Evolutionary conservation across 768 basidiomycete species (phyloP), one percentile per base, ranked within the genome.

Genomic region (Amanita muscaria): DNA sequence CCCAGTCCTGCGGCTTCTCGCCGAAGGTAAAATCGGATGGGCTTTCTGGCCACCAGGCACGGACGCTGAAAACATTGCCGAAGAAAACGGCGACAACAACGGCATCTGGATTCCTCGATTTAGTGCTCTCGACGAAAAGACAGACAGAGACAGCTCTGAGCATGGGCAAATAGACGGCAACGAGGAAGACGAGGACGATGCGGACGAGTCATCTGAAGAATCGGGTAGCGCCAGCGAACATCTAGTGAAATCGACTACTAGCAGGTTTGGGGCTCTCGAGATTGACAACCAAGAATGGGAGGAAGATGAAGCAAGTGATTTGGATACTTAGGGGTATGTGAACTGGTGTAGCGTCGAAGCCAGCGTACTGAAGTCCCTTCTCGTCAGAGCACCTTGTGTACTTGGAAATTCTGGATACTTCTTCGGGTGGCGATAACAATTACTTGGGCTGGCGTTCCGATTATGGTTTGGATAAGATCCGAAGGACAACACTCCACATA

Each of bases 1-100:
- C n/a, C n/a, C n/a, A 93, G 90, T 93, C 46, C 67, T 96, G 50
- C 77, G 90, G 36, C 63, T 76, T n/a, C 64, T 93, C 19, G 85
- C 90, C 0, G 91, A 96, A 61, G 87, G 84, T 16, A 73, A 69
- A 49, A 68, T 94, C 35, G 66, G 68, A 16, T 96, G 91, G 91
- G 84, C 77, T 23, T 93, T 92, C 62, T 85, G 83, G 79, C 89
- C 90, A 6, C 80, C 83, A 10, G 73, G 58, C 1, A 67, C 58
- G 3, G 54, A 60, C 11, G 41, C 58, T 30, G 59, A 59, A 12
- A 41, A 48, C 33, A 45, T 64, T 7, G 47, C 48, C 9, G 47
- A 60, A 25, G 55, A 61, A 37, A 55, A 48, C n/a, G 56, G 56
- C 6, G 55, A 58, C 22, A 68, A 60, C 8, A 53, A 59, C 31